These are phyloP conservation scores for Populus alba DNA, from an alignment of 345 rosid genomes.

Conservation along the genomic window DNA sequence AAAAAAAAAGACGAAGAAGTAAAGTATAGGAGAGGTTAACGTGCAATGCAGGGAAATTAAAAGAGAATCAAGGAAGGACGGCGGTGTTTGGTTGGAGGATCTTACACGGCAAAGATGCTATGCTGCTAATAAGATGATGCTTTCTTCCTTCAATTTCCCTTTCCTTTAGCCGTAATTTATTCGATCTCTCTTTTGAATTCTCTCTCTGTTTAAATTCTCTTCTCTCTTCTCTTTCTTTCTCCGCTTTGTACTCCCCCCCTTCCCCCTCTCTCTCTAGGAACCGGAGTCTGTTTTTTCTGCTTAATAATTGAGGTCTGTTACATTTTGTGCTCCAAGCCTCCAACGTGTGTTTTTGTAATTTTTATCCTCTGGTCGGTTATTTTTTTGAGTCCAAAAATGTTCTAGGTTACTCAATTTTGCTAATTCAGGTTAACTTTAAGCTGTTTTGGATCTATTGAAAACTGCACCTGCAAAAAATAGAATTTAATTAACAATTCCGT, in stretches of 20 bases:
- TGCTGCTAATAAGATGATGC: constrained; percentile 23
- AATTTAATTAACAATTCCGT: neutral
- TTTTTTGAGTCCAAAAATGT: constrained; percentile 1
- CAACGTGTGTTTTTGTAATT: neutral
- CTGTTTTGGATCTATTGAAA: constrained; percentile 16
- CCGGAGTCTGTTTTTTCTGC: neutral
- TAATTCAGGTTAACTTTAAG: neutral
- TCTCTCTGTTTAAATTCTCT: constrained; percentile 18
- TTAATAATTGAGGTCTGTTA: constrained; percentile 9
- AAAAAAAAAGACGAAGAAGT: neutral
- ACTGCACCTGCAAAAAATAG: neutral
- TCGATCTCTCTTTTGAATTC: constrained; percentile 27
- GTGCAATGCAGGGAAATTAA: constrained; percentile 54
- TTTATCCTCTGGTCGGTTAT: neutral
- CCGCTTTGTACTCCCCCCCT: neutral
- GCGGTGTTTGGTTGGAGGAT: constrained; percentile 21
- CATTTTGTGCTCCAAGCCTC: neutral
- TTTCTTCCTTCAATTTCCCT: constrained; percentile 40
- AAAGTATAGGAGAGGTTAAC: constrained; percentile 37
- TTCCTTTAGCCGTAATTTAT: constrained; percentile 55
- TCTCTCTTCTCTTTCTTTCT: constrained; percentile 9
- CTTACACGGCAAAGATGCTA: constrained; percentile 38
- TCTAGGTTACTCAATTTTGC: neutral
- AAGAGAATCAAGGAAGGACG: constrained; percentile 22
- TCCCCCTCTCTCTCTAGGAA: constrained; percentile 1